Evolutionary conservation across 345 rosid species (phyloP), one percentile per base, ranked within the genome.

Genomic region (Litchi chinensis): DNA sequence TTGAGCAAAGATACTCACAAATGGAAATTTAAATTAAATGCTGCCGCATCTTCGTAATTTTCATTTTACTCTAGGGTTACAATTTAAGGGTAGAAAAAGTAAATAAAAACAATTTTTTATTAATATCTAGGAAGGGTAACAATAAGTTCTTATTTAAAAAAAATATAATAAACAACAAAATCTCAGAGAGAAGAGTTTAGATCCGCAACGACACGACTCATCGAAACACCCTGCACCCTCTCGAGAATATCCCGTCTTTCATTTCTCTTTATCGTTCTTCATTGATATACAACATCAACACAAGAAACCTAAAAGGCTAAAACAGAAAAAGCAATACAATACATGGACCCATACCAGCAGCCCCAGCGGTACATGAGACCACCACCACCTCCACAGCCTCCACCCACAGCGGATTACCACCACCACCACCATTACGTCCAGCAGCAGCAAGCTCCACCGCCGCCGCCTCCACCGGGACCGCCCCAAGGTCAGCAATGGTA

Each of bases 321-420:
- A 15, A 11, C 48, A 39, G 8, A 32, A 19, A 8, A 69, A 32
- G 4, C 37, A 32, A 32, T 32, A 7, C 52, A 46, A 46, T 46
- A 46, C 64, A 91, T 91, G 95, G 95, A 90, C 81, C 81, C 88
- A 18, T 86, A 86, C 84, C 93, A 83, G 18, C 94, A 82, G 73
- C 89, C 88, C 43, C 78, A 73, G 57, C 70, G 85, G 67, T 86
- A 80, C 86, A 80, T 86, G 83, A 79, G 92, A 81, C 90, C 90
- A 21, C 86, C 91, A 70, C 81, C 86, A 60, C 87, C 79, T 32
- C 82, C 88, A 40, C 70, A 22, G 63, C 82, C 82, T 1, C 88
- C 85, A 21, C 79, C 88, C 11, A 41, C 87, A 66, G 64, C 86
- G 71, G 92, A 86, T 86, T 88, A 87, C 24, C 74, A 87, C 75